Evolutionary conservation across 2,329 filamentous ascomycete species (phyloP).

Genomic region (Hymenoscyphus repandus): DNA sequence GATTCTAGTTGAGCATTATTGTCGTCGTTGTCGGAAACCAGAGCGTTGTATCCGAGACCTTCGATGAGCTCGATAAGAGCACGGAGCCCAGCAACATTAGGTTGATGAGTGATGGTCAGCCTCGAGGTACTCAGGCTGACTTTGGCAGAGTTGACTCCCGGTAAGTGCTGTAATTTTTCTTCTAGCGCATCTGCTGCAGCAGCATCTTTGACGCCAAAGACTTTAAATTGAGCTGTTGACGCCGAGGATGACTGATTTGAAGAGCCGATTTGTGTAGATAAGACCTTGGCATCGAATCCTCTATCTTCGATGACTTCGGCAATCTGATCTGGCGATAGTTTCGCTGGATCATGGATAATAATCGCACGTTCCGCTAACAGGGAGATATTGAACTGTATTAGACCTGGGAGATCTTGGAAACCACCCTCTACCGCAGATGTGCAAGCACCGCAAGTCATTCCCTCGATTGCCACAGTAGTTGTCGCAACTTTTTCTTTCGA

Average conservation of each 20-base stretch:
- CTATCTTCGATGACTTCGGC: constrained; percentile 80
- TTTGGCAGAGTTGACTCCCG: constrained; percentile 69
- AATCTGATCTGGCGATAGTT: constrained; percentile 69
- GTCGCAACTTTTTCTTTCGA: constrained; percentile 45
- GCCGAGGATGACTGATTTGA: constrained; percentile 49
- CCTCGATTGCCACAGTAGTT: constrained; percentile 84
- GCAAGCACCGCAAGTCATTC: constrained; percentile 97
- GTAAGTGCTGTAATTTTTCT: constrained; percentile 54
- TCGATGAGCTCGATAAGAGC: constrained; percentile 79
- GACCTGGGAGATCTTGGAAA: constrained; percentile 70
- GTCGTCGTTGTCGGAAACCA: constrained; percentile 87
- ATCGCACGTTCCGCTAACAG: constrained; percentile 88
- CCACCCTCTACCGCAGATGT: constrained; percentile 85
- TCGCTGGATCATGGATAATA: constrained; percentile 71
- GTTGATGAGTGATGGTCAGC: constrained; percentile 67
- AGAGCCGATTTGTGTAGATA: constrained; percentile 66
- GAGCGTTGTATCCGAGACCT: constrained; percentile 76
- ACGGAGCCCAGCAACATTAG: constrained; percentile 70
- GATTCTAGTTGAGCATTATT: constrained; percentile 97
- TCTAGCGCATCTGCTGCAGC: constrained; percentile 69
- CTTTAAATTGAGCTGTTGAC: constrained; percentile 69
- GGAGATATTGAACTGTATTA: constrained; percentile 91
- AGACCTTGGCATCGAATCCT: constrained; percentile 79
- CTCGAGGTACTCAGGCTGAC: constrained; percentile 70
- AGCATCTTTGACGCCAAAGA: constrained; percentile 75